Base-by-base conservation (phyloP, 2,329 filamentous ascomycete species). In the Drechslerella coelobrocha region DNA sequence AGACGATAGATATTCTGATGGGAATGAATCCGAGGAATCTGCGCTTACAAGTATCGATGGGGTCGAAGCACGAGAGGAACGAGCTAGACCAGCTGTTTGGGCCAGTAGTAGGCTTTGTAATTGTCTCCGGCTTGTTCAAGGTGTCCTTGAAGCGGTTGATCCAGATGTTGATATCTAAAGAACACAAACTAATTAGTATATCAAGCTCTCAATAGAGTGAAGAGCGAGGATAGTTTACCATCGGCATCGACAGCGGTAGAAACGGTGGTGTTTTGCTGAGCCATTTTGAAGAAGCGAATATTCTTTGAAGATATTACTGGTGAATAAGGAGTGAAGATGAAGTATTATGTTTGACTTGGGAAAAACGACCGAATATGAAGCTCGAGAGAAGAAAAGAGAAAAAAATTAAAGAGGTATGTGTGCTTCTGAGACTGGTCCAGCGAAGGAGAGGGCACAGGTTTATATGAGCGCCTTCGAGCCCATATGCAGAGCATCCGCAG, bases 91-190 rank as follows among this genome's bases (percentile, higher is more conserved):
- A 63, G 12, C 19, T 65, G 26, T 65, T 65, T 24, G 68, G 60
- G 29, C 68, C 68, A 26, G 68, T 69, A n/a, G 65, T 69, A 26
- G 68, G 68, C 48, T 65, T 65, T 29, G 68, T 72, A 48, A 72
- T 65, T 7, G 54, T 65, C 24, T 72, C 68, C n/a, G 68, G 68
- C 60, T 72, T 72, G 53, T 63, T 65, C 34, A 72, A 45, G 37
- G 61, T 65, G n/a, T 72, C 68, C 31, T 65, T 63, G 55, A 72
- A 60, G 21, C 68, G 68, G 19, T 51, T 54, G 34, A 72, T 72
- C 68, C 68, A 72, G 14, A 48, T 53, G 37, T 63, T 72, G 50
- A 72, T 54, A 61, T 72, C 65, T 68, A 50, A 23, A n/a, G 5
- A 39, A 5, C 34, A 39, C 12, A 4, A n/a, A 34, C 34, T 39